These are phyloP conservation scores for Peterozyma toletana DNA, from an alignment of 805 yeast species.

Conservation along the genomic window DNA sequence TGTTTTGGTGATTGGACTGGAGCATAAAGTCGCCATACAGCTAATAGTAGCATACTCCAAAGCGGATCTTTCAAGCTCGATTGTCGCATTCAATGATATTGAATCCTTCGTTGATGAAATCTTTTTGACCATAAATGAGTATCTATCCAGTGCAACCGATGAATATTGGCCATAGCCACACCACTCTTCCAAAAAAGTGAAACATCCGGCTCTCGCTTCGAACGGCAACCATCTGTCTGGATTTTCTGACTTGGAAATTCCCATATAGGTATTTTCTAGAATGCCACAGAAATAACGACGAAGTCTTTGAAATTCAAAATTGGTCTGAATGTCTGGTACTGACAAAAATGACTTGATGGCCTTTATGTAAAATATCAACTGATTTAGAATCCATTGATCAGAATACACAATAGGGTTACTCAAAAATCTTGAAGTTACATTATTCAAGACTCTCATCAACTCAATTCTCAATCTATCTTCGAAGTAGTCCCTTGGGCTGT, in stretches of 20 bases:
- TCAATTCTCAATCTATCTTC: slow-evolving; percentile 60
- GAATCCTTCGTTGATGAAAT: slow-evolving; percentile 26
- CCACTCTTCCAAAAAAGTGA: slow-evolving; percentile 85
- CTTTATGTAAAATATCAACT: slow-evolving; percentile 54
- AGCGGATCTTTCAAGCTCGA: slow-evolving; percentile 72
- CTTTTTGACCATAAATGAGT: slow-evolving; percentile 43
- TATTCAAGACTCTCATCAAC: slow-evolving; percentile 64
- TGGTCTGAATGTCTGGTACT: slow-evolving; percentile 48
- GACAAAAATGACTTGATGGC: slow-evolving; percentile 51
- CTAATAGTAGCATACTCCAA: slow-evolving; percentile 67
- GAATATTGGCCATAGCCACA: slow-evolving; percentile 79
- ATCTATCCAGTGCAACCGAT: slow-evolving; percentile 57
- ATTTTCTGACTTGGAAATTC: slow-evolving; percentile 34
- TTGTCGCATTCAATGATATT: slow-evolving; percentile 57
- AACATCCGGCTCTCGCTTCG: slow-evolving; percentile 77
- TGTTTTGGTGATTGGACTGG: slow-evolving; percentile 58
- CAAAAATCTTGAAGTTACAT: slow-evolving; percentile 60
- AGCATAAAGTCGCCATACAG: slow-evolving; percentile 77
- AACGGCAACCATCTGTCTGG: slow-evolving; percentile 69
- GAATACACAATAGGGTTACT: slow-evolving; percentile 40
- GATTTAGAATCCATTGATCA: slow-evolving; percentile 66
- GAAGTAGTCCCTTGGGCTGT: slow-evolving; percentile 14
- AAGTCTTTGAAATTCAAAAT: slow-evolving; percentile 66
- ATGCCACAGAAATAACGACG: slow-evolving; percentile 81
- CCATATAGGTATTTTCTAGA: slow-evolving; percentile 64